Evolutionary conservation across 495 filamentous ascomycete genomes (phyloP).

Genomic region (Xylaria scruposa): DNA sequence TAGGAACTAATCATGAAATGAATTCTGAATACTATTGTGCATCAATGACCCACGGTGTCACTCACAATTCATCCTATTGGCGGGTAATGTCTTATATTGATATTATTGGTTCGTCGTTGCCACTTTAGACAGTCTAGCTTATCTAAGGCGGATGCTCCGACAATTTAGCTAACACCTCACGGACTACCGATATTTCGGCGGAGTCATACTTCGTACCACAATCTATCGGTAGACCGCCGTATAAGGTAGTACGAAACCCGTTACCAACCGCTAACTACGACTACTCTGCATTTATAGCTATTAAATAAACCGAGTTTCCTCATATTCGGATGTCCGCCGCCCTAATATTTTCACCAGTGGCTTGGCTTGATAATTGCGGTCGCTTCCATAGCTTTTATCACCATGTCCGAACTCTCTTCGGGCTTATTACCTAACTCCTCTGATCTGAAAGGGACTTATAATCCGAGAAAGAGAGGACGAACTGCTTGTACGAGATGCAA

Average conservation of each 20-base stretch:
- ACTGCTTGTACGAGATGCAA: constrained; percentile 62
- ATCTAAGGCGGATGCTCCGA: constrained; percentile 23
- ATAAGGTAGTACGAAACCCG: constrained; percentile 13
- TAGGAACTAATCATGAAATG: not conserved
- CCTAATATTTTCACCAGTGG: not conserved
- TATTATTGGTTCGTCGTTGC: not conserved
- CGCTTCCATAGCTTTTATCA: not conserved
- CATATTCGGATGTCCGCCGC: constrained; percentile 22
- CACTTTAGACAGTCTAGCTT: not conserved
- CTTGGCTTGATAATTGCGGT: not conserved
- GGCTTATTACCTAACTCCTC: not conserved
- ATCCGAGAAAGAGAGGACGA: constrained; percentile 57
- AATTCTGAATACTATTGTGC: not conserved
- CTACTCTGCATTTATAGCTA: constrained; percentile 1
- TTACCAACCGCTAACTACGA: not conserved
- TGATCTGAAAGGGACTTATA: constrained; percentile 20
- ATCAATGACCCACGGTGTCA: not conserved
- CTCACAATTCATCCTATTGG: not conserved
- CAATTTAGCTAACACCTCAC: constrained; percentile 11
- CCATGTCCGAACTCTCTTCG: constrained; percentile 20
- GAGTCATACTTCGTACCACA: not conserved
- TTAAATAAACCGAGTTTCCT: not conserved
- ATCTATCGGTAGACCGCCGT: constrained; percentile 3
- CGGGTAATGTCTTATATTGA: not conserved
- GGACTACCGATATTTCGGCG: constrained; percentile 25